Conservation (phyloP, 768 basidiomycete genomes). For the Agrocybe pediades region DNA sequence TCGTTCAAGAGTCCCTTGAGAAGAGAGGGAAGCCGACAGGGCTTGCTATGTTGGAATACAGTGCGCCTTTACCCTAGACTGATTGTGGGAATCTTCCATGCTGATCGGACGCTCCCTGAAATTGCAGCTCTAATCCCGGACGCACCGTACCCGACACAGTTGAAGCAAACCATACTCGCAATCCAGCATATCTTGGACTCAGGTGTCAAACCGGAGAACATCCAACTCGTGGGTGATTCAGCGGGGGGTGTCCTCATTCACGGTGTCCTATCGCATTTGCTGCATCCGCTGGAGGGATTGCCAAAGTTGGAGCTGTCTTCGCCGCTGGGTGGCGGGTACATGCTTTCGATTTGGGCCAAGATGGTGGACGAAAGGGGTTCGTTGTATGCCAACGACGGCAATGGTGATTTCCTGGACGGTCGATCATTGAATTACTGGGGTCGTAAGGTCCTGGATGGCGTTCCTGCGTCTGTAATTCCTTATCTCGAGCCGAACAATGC, state of each 20-base stretch:
- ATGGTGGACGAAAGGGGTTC: conserved; percentile 23
- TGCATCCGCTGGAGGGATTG: conserved; percentile 33
- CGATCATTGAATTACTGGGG: conserved; percentile 20
- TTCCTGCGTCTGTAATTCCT: conserved; percentile 13
- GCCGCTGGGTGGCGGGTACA: conserved; percentile 30
- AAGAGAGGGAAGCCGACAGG: conserved; percentile 12
- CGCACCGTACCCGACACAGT: conserved; percentile 35
- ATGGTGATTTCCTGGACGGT: conserved; percentile 24
- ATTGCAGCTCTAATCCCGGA: conserved; percentile 32
- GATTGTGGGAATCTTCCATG: background rate
- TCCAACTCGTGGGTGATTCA: conserved; percentile 39
- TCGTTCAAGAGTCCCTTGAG: conserved; percentile 20
- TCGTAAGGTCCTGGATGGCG: conserved; percentile 16
- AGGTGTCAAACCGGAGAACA: conserved; percentile 30
- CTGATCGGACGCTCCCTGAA: background rate
- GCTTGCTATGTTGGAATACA: conserved; percentile 22
- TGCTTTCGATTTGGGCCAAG: conserved; percentile 42
- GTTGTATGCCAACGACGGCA: conserved; percentile 12
- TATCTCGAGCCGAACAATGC: conserved; percentile 28
- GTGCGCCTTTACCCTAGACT: conserved; percentile 6
- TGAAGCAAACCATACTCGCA: conserved; percentile 29
- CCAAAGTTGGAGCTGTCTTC: conserved; percentile 22
- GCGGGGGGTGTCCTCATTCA: conserved; percentile 40
- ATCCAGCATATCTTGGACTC: conserved; percentile 32
- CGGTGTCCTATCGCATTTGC: conserved; percentile 35